Base-by-base conservation (phyloP, 306 rosid species). In the Acacia crassicarpa region DNA sequence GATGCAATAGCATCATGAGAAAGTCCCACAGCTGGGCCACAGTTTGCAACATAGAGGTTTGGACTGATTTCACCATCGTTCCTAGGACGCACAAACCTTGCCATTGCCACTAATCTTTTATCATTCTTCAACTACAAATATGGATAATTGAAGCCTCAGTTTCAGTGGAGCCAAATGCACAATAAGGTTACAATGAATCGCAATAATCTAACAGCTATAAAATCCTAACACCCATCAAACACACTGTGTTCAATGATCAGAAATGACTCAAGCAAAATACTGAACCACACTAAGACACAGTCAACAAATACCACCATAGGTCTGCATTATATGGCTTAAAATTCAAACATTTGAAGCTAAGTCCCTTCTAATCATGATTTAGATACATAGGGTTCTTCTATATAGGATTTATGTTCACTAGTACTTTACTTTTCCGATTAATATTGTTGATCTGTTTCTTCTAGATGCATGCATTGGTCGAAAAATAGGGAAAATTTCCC, bases 11-110 rank as follows among this genome's bases (percentile, higher is more conserved):
- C 54, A 32, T 77, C 88, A 53, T 86, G 76, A 33, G 89, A 86
- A 75, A 90, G 72, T 25, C 97, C 98, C 33, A 95, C 93, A 0
- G 94, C 91, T 15, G 92, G 93, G 0, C 98, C 97, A 82, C 97
- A 90, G 80, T 94, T 94, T 3, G 97, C 98, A 20, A 95, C 94
- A 73, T 75, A 95, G 32, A 95, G 93, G 77, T 91, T 90, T 48
- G 95, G 79, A 77, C 95, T 93, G 71, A 72, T 66, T 68, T 88
- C 86, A 32, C 78, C 85, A 59, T 75, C 22, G 3, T 70, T 86
- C 63, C 71, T 91, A 0, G 93, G 93, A 46, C 92, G 97, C 81
- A 91, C 89, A 78, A 90, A 91, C 85, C 91, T 87, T 20, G 87
- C 89, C 84, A 84, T 66, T 40, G 81, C 89, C 93, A 89, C 87